Conservation (phyloP, 768 basidiomycete genomes). For the Rhodotorula toruloides region DNA sequence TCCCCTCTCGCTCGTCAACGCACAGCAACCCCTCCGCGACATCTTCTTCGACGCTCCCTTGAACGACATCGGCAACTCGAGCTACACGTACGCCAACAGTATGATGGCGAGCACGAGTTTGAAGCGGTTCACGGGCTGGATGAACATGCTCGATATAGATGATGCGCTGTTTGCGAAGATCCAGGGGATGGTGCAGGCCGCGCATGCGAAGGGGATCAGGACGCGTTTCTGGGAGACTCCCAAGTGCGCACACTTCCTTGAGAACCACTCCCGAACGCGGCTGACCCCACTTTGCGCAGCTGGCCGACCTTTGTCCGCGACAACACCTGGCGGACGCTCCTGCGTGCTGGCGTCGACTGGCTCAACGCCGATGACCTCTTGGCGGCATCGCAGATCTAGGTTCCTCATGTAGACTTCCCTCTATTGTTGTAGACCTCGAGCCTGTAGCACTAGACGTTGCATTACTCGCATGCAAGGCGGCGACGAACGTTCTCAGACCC, state of each 20-base stretch:
- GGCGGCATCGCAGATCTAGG: slow-evolving; percentile 2
- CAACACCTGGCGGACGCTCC: slow-evolving; percentile 7
- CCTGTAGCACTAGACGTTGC: too few species aligned
- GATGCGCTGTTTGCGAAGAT: background rate
- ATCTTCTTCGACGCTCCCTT: slow-evolving; percentile 30
- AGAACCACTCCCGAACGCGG: too few species aligned
- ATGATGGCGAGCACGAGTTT: slow-evolving; percentile 9
- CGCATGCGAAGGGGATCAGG: slow-evolving; percentile 21
- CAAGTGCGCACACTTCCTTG: background rate
- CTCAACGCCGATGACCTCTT: slow-evolving; percentile 20
- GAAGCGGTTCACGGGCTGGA: background rate
- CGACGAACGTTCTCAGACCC: too few species aligned
- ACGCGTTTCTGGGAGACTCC: slow-evolving; percentile 31
- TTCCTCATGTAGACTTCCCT: background rate
- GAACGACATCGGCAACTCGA: background rate
- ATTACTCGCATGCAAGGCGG: too few species aligned
- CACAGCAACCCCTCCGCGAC: slow-evolving; percentile 9
- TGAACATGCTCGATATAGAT: background rate
- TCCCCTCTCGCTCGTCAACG: slow-evolving; percentile 5
- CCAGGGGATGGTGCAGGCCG: background rate
- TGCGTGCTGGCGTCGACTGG: slow-evolving; percentile 14
- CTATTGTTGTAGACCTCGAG: background rate
- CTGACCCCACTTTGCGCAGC: too few species aligned
- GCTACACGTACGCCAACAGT: slow-evolving; percentile 1
- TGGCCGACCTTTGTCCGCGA: slow-evolving; percentile 21